Evolutionary conservation across 2,329 filamentous ascomycete genomes (phyloP).

Genomic region (Fusarium xylarioides): DNA sequence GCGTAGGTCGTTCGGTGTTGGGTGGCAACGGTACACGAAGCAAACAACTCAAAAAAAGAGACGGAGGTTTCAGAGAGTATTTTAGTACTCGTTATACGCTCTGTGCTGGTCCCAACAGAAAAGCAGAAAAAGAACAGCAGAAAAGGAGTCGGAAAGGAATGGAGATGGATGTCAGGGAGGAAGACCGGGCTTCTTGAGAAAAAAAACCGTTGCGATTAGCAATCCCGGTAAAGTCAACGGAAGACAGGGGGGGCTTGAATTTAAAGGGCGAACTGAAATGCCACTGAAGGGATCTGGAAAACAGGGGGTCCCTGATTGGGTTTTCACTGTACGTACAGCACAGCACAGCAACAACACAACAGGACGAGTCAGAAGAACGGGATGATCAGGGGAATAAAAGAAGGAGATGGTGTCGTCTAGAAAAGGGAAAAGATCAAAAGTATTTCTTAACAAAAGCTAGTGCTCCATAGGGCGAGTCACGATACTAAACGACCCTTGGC

Average conservation of each 20-base stretch:
- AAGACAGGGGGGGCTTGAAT: constrained; percentile 18
- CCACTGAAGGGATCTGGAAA: constrained; percentile 16
- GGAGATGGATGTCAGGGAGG: constrained; percentile 15
- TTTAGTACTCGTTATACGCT: neutral
- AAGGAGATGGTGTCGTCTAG: constrained; percentile 6
- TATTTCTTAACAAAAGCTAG: constrained; percentile 8
- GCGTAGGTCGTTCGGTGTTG: constrained; percentile 1
- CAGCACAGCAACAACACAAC: neutral
- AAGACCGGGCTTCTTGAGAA: constrained; percentile 3
- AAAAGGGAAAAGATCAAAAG: neutral
- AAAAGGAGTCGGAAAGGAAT: constrained; percentile 5
- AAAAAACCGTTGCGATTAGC: constrained; percentile 30
- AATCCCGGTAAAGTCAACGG: constrained; percentile 34
- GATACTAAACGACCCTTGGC: constrained; percentile 13
- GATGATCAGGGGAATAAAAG: constrained; percentile 30
- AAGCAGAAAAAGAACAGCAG: neutral
- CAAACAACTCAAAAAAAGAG: constrained; percentile 1
- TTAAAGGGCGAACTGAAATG: constrained; percentile 19
- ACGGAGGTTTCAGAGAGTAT: neutral
- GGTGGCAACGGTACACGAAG: constrained; percentile 13
- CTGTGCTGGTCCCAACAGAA: constrained; percentile 1
- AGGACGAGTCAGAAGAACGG: constrained; percentile 27
- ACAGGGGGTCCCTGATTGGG: constrained; percentile 10
- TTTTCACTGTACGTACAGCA: neutral
- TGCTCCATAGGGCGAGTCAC: neutral